These are phyloP conservation scores for Naganishia kalamii DNA, from an alignment of 768 basidiomycete species.

Conservation along the genomic window DNA sequence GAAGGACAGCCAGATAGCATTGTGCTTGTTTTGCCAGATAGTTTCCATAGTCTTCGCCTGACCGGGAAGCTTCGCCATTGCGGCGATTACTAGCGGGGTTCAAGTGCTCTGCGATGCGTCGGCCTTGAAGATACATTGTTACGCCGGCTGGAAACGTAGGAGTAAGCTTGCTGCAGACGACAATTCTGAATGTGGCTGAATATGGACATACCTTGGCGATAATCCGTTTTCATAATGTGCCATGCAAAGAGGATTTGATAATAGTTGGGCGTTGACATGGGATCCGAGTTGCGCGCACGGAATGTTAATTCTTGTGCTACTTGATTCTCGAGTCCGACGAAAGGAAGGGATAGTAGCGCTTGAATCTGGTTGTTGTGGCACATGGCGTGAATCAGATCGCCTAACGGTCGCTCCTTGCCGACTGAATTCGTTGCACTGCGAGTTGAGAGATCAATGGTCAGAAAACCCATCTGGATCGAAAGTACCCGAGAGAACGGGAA, in stretches of 20 bases:
- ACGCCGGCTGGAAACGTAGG: slow-evolving; percentile 60
- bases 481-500: neutral
- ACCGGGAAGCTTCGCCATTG: slow-evolving; percentile 15
- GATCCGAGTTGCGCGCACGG: slow-evolving; percentile 89
- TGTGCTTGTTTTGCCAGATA: slow-evolving; percentile 66
- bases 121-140: slow-evolving; percentile 86
- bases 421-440: slow-evolving; percentile 48
- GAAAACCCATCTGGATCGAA: no score
- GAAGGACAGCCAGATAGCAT: slow-evolving; percentile 72
- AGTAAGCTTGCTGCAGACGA: neutral
- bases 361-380: slow-evolving; percentile 81
- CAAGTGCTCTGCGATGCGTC: slow-evolving; percentile 57
- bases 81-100: neutral
- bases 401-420: slow-evolving; percentile 66
- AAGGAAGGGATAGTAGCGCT: slow-evolving; percentile 71
- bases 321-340: slow-evolving; percentile 74
- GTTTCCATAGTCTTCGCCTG: slow-evolving; percentile 49
- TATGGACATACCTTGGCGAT: slow-evolving; percentile 70
- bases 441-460: slow-evolving; percentile 3
- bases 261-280: slow-evolving; percentile 75
- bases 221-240: slow-evolving; percentile 80
- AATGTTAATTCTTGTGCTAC: slow-evolving; percentile 82
- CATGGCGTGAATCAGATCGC: slow-evolving; percentile 80
- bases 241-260: slow-evolving; percentile 89
- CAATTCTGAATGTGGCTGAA: neutral